phyloP scores from a whole-genome alignment of 2,329 filamentous ascomycete genomes.

The Monosporascus sp. region DNA sequence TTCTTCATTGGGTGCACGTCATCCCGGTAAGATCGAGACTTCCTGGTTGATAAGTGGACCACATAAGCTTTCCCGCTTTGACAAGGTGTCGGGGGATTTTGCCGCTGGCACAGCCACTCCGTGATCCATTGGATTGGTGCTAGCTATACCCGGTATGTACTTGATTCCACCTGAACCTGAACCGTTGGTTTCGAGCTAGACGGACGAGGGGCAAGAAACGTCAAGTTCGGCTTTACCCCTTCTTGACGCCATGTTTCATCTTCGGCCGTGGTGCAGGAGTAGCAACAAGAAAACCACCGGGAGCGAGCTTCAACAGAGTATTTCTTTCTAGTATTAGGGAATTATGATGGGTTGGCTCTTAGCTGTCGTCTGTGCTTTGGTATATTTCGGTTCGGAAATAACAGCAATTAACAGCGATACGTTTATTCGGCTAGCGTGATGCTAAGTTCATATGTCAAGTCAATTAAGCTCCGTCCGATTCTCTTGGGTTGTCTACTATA shows the following conservation, averaged over 20 bases:
- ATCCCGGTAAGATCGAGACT: not conserved
- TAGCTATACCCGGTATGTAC: too few relatives aligned
- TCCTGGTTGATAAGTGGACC: too few relatives aligned
- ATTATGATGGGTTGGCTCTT: not conserved
- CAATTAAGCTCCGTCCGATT: not conserved
- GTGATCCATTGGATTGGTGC: too few relatives aligned
- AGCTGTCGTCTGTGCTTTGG: too few relatives aligned
- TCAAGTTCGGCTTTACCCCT: not conserved
- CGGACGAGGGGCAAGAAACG: too few relatives aligned
- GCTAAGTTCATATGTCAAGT: not conserved
- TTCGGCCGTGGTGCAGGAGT: not conserved
- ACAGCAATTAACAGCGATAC: not conserved
- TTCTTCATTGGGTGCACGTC: not conserved
- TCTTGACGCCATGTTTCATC: not conserved
- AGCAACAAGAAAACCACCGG: not conserved
- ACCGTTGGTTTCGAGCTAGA: not conserved
- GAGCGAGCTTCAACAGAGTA: too few relatives aligned
- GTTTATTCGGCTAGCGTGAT: not conserved
- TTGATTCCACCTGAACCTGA: not conserved
- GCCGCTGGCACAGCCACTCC: too few relatives aligned
- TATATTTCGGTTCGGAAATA: too few relatives aligned
- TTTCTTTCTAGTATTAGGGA: not conserved
- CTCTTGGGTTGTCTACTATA: too few relatives aligned
- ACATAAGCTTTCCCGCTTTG: not conserved
- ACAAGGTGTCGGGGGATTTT: not conserved